Base-by-base conservation (phyloP, 805 yeast species). In the Saturnispora sanitii region DNA sequence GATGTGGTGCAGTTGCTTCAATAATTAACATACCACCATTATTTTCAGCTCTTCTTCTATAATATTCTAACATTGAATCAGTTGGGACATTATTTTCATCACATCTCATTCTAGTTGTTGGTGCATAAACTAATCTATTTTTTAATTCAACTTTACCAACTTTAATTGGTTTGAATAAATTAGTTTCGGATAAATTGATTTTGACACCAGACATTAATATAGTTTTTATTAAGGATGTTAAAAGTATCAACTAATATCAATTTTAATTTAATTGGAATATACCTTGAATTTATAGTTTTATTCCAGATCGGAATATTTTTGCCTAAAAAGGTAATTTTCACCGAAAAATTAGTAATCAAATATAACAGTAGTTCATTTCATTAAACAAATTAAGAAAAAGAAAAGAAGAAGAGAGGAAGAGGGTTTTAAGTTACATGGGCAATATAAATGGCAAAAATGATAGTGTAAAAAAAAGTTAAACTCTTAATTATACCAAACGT, bases 11-110 rank as follows among this genome's bases (percentile, higher is more conserved):
- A 9, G 65, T 57, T 12, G 75, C 83, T 52, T 79, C 85, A 8
- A 79, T 60, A 47, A 75, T 67, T 25, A 77, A 47, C 42, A 79
- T 55, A n/a, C 81, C 67, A n/a, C 83, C 83, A 9, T 70, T 67
- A 35, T 58, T 57, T 34, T 57, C 48, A 0, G 82, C 66, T 50
- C 82, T 67, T 51, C 74, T 74, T 20, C 51, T 59, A 50, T 79
- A 79, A 55, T 77, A 75, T 44, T 67, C 63, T 6, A 57, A 53
- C 38, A 66, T 62, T 44, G 70, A 59, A 20, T 70, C 73, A 3
- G 65, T 57, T 11, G 77, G 75, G 9, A 49, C 45, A n/a, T 19
- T 35, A 21, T 58, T 62, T 9, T 49, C 48, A 4, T 49, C 48
- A 31, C 59, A 57, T 42, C 78, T 60, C 40, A 50, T 33, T 45